phyloP scores from a whole-genome alignment of 768 basidiomycete species.

The Cyathus striatus region DNA sequence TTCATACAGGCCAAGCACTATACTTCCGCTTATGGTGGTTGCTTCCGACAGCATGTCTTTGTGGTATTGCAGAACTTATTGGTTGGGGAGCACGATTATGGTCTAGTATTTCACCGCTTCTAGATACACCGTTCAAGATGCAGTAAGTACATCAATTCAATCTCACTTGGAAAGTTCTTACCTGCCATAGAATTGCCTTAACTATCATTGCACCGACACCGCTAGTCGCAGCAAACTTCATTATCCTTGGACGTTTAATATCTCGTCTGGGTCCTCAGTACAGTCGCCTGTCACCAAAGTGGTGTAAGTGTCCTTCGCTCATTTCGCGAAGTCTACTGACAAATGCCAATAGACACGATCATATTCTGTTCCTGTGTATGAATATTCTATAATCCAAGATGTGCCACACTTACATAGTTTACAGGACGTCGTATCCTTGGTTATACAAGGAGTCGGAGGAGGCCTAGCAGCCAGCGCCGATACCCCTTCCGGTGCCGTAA shows the following conservation, averaged over 20 bases:
- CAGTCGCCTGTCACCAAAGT: conserved; percentile 36
- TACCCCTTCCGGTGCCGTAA: conserved; percentile 9
- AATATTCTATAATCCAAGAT: background rate
- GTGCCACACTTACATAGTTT: background rate
- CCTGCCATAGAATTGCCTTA: conserved; percentile 32
- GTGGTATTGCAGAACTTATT: conserved; percentile 13
- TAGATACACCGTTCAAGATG: conserved; percentile 11
- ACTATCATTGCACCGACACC: conserved; percentile 57
- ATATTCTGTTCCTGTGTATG: conserved; percentile 33
- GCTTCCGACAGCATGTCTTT: conserved; percentile 15
- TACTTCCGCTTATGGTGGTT: conserved; percentile 16
- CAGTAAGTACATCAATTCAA: conserved; percentile 12
- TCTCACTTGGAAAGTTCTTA: background rate
- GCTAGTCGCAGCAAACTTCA: conserved; percentile 54
- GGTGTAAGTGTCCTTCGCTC: conserved; percentile 26
- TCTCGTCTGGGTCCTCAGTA: conserved; percentile 37
- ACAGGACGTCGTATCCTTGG: conserved; percentile 44
- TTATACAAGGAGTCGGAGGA: conserved; percentile 55
- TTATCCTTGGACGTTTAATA: conserved; percentile 48
- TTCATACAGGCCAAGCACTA: conserved; percentile 12
- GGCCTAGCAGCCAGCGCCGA: conserved; percentile 33
- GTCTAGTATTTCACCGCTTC: conserved; percentile 11
- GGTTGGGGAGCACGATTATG: conserved; percentile 16
- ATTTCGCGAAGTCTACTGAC: background rate
- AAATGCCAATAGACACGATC: conserved; percentile 27